Conservation (phyloP, 2,329 filamentous ascomycete species). For the Talaromyces sp. region DNA sequence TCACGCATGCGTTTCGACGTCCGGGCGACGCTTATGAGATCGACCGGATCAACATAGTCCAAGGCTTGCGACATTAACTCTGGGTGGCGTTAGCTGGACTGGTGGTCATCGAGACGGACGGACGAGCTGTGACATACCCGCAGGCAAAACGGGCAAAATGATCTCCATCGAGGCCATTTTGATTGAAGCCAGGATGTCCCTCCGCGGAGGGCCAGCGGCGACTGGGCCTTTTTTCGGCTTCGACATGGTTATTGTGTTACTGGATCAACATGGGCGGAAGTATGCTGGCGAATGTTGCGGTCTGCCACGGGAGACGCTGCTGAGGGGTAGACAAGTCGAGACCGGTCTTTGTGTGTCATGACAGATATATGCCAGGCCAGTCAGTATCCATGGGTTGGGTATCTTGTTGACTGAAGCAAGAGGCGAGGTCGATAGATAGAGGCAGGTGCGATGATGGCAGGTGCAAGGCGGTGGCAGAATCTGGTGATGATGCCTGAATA, state of each 20-base stretch:
- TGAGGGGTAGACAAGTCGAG: not conserved
- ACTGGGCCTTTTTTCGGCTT: slow-evolving; percentile 44
- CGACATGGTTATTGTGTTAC: slow-evolving; percentile 33
- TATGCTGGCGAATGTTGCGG: not conserved
- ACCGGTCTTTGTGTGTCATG: not conserved
- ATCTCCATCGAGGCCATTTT: slow-evolving; percentile 77
- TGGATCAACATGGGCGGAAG: not conserved
- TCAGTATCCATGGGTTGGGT: not conserved
- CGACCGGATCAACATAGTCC: slow-evolving; percentile 79
- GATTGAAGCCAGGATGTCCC: slow-evolving; percentile 67
- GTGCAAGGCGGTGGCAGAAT: not conserved
- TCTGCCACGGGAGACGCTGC: not conserved
- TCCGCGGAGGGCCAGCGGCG: slow-evolving; percentile 32
- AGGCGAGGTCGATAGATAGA: not conserved
- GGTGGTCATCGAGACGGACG: not conserved
- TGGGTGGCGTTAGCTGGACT: slow-evolving; percentile 33
- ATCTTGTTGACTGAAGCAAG: not conserved
- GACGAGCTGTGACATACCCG: slow-evolving; percentile 53
- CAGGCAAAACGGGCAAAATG: slow-evolving; percentile 72
- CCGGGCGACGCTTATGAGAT: slow-evolving; percentile 80
- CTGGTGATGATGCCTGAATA: not conserved
- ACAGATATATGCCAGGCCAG: not conserved
- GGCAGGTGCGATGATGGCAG: not conserved
- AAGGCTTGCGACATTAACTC: slow-evolving; percentile 86
- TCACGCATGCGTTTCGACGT: slow-evolving; percentile 84